Evolutionary conservation across 1,284 basidiomycete species (phyloP).

Genomic region (Cutaneotrichosporon sp.): DNA sequence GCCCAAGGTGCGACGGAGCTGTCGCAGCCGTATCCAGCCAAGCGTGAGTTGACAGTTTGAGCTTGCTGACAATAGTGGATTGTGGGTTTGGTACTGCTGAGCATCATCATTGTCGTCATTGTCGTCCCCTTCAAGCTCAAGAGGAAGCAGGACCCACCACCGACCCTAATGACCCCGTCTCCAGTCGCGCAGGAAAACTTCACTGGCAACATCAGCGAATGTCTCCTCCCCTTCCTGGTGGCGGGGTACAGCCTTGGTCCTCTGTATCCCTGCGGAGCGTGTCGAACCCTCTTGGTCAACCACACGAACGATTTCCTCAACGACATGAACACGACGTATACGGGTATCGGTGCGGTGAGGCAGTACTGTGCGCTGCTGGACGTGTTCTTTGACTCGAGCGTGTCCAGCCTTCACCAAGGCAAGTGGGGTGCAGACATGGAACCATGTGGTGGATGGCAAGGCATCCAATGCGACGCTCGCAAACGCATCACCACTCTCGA

Average conservation of each 20-base stretch:
- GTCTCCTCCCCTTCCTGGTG: not conserved
- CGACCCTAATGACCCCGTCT: not conserved
- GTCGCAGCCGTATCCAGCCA: not conserved
- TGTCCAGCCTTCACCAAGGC: not conserved
- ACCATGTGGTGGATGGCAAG: slow-evolving; percentile 45
- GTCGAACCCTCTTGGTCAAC: slow-evolving; percentile 35
- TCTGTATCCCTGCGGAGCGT: slow-evolving; percentile 36
- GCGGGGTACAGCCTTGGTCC: not conserved
- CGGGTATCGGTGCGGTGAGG: slow-evolving; percentile 45
- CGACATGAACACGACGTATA: slow-evolving; percentile 29
- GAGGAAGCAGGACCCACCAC: not conserved
- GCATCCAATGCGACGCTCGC: slow-evolving; percentile 44
- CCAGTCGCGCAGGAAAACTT: not conserved
- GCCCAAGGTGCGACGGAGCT: not conserved
- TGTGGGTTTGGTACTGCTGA: not conserved
- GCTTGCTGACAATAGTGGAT: slow-evolving; percentile 3
- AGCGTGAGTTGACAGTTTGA: not conserved
- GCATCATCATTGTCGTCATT: not conserved
- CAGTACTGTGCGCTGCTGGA: slow-evolving; percentile 53
- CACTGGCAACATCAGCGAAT: not conserved
- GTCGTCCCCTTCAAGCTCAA: not conserved
- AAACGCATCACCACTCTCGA: slow-evolving; percentile 40
- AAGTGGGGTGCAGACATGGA: slow-evolving; percentile 39
- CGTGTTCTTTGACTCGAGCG: slow-evolving; percentile 21
- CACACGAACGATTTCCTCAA: slow-evolving; percentile 43